A percentile compares a stretch with the other conserved stretches of the same genome.
Conservation (phyloP, 2,329 filamentous ascomycete genomes). For the Epicoccum sorghinum region DNA sequence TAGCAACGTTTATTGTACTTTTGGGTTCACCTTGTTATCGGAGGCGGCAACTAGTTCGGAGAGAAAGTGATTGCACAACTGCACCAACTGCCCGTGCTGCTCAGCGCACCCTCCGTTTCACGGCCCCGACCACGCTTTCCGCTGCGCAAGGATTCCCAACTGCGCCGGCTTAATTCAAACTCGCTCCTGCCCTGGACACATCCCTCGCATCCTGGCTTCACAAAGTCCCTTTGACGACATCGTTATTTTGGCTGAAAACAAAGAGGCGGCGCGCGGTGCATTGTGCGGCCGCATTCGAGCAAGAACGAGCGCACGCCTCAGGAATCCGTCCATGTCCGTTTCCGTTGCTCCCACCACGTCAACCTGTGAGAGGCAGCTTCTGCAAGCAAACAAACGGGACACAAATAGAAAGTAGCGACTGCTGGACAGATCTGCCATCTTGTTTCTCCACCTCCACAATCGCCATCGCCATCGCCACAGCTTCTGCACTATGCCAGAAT, state of each 20-base stretch:
- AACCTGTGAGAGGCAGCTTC: slow-evolving; percentile 10
- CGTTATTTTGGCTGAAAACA: slow-evolving; percentile 13
- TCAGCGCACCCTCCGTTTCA: slow-evolving; percentile 12
- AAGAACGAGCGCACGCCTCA: slow-evolving; percentile 16
- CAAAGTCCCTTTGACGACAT: slow-evolving; percentile 9
- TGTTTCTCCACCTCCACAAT: not conserved
- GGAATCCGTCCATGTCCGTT: slow-evolving; percentile 14
- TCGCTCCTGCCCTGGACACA: slow-evolving; percentile 12
- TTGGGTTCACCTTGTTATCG: not conserved
- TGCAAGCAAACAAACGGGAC: slow-evolving; percentile 17
- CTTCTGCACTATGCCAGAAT: slow-evolving; percentile 11
- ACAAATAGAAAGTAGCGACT: slow-evolving; percentile 14
- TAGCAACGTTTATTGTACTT: not conserved
- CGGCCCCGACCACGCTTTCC: slow-evolving; percentile 9
- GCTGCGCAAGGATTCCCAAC: slow-evolving; percentile 14
- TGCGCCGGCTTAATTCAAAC: slow-evolving; percentile 13
- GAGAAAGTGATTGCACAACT: slow-evolving; percentile 1
- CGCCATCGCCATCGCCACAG: slow-evolving; percentile 2
- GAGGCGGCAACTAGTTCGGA: not conserved
- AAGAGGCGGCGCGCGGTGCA: slow-evolving; percentile 18
- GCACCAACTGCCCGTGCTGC: slow-evolving; percentile 6
- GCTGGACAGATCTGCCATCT: slow-evolving; percentile 5
- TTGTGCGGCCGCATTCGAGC: slow-evolving; percentile 14
- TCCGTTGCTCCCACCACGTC: slow-evolving; percentile 10
- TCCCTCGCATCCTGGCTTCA: slow-evolving; percentile 3